Evolutionary conservation across 2,329 filamentous ascomycete species (phyloP), one percentile per base, ranked within the genome.

Genomic region (Fusarium udum): DNA sequence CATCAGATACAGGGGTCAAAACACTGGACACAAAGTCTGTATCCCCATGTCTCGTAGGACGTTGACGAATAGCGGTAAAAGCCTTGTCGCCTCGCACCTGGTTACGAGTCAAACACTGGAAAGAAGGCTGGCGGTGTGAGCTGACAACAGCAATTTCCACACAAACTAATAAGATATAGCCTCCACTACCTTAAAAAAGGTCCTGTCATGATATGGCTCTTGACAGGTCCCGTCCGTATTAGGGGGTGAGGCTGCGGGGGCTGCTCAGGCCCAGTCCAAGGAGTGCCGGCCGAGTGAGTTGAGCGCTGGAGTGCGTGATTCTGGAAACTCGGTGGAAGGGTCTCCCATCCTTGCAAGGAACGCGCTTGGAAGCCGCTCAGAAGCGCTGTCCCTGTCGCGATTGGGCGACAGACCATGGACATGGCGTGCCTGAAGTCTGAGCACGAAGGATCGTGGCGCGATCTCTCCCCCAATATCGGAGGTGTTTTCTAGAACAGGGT

Each of bases 401-500:
- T 67, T 72, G 72, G 68, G 55, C 64, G 52, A 40, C 46, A 26
- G 37, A 26, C n/a, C 56, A 68, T 61, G 43, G 42, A 1, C 24
- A 45, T 45, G 42, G 63, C 57, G 58, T 73, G 45, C 26, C 40
- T 31, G 52, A 24, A 37, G 55, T 61, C 20, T 71, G 45, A 68
- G 63, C 40, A 55, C 58, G 62, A 45, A 56, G 70, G 69, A 74
- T 76, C 71, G 73, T 76, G 71, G 73, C 76, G 46, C 67, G 61
- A 68, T 69, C 58, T 63, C 59, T 56, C 49, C 37, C 36, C 49
- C 61, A 66, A 39, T 57, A 60, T 77, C 76, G 76, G 76, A 51
- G 75, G 34, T 74, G 69, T 64, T 72, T 78, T 61, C 76, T 77
- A 26, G 39, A 78, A 78, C 45, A 68, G 75, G 76, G 68, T 65